Conservation (phyloP, 495 filamentous ascomycete genomes). For the Aspergillus biplanus region DNA sequence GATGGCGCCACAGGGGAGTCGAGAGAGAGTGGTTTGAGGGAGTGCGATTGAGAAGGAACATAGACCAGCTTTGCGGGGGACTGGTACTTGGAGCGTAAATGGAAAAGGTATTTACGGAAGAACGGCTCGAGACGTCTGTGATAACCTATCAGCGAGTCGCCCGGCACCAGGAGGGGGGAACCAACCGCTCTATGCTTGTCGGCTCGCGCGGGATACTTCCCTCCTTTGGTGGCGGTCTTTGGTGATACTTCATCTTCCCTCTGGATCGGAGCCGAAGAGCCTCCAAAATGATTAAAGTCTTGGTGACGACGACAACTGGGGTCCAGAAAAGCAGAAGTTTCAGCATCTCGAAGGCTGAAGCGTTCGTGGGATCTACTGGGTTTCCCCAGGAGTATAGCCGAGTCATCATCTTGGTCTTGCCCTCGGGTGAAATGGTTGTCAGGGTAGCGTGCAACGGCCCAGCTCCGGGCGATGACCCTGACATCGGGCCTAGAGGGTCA, state of each 20-base stretch:
- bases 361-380: conserved; percentile 15
- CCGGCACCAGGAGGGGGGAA: not conserved
- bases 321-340: conserved; percentile 12
- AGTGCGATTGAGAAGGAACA: not conserved
- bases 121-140: not conserved
- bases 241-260: conserved; percentile 18
- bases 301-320: conserved; percentile 5
- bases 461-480: not conserved
- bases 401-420: conserved; percentile 13
- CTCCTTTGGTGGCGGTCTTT: conserved; percentile 13
- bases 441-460: conserved; percentile 18
- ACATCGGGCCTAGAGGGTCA: not conserved
- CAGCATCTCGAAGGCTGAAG: conserved; percentile 8
- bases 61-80: not conserved
- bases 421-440: conserved; percentile 5
- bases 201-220: conserved; percentile 14
- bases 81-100: not conserved
- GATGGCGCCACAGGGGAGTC: not conserved
- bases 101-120: not conserved
- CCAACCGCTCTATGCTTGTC: conserved; percentile 11
- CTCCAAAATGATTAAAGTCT: conserved; percentile 13
- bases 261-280: conserved; percentile 21
- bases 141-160: not conserved
- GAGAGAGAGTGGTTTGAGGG: not conserved
- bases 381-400: conserved; percentile 18